phyloP scores from a whole-genome alignment of 371 early-diverging fungal genomes.

The Actinomortierella ambigua region DNA sequence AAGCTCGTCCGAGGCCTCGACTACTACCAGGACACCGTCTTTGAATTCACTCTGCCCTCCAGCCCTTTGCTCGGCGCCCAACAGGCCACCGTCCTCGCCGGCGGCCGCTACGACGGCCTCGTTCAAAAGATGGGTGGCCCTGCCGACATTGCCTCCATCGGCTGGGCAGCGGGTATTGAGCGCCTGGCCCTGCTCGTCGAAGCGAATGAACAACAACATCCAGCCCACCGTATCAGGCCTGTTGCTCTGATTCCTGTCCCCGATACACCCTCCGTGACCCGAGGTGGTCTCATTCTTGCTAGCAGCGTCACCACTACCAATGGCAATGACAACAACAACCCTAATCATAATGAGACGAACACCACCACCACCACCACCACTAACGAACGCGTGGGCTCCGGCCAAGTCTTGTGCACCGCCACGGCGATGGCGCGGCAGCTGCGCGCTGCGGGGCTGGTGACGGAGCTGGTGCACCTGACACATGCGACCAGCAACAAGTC shows the following conservation, averaged over 20 bases:
- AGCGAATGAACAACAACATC: constrained; percentile 1
- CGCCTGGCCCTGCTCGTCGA: constrained; percentile 52
- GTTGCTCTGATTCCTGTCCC: constrained; percentile 37
- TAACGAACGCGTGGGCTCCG: too few relatives aligned
- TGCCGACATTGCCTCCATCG: constrained; percentile 49
- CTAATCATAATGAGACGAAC: too few relatives aligned
- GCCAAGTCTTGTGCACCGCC: not conserved
- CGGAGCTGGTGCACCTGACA: constrained; percentile 36
- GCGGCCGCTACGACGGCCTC: constrained; percentile 69
- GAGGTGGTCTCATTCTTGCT: constrained; percentile 13
- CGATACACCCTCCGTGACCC: constrained; percentile 8
- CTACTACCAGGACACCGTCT: constrained; percentile 70
- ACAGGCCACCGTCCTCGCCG: constrained; percentile 67
- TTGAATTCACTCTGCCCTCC: constrained; percentile 53
- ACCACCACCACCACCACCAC: too few relatives aligned
- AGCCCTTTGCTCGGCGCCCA: constrained; percentile 52
- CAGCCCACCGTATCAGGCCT: constrained; percentile 7
- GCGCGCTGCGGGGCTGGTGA: constrained; percentile 19
- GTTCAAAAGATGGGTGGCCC: constrained; percentile 53
- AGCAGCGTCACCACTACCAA: not conserved
- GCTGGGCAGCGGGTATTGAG: constrained; percentile 69
- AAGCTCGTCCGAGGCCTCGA: constrained; percentile 67
- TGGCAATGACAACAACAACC: too few relatives aligned
- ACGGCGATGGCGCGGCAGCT: constrained; percentile 18
- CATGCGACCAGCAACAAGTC: constrained; percentile 12